Evolutionary conservation across 306 rosid genomes (phyloP), one percentile per base, ranked within the genome.

Genomic region (Ceratonia siliqua): DNA sequence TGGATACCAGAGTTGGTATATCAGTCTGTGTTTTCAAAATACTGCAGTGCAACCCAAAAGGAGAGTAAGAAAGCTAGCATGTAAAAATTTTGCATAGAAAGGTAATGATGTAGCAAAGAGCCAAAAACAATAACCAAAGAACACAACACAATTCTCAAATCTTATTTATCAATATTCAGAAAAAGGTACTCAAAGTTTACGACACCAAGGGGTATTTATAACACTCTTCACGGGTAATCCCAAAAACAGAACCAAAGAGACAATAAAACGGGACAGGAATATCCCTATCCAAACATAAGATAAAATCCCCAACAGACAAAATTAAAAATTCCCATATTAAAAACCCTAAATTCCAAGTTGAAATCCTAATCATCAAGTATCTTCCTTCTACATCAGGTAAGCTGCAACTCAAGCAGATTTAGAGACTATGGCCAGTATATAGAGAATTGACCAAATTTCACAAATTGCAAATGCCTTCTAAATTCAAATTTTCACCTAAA

Each of bases 1-100:
- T 73, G 48, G 92, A 73, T 79, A 87, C 87, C 33, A 83, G 50
- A 43, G 77, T 74, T 42, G 92, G 88, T 42, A 63, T 79, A 62
- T 85, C 85, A 64, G 73, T 74, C 62, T 80, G 85, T 28, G 79
- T 74, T 61, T 70, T 74, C 46, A 69, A 70, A 48, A 88, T 56
- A 81, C 99, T 95, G 97, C 79, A 59, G 73, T 78, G 79, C 43
- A 74, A 77, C 70, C 70, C 55, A 78, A 69, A 79, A 38, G 20
- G 72, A 54, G 54, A 18, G 65, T 28, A 27, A 54, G 18, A 54
- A 49, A 15, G 62, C 41, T 14, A 39, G 48, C n/a, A 32, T 27
- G 77, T 55, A 80, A 83, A 42, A 66, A 35, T 36, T 65, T 49
- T 30, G 54, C 22, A 61, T 6, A 32, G 21, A 59, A 24, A 41